A percentile compares a stretch with the other conserved stretches of the same genome.
Evolutionary conservation across 306 rosid species (phyloP).

Genomic region (Vigna hirtella): DNA sequence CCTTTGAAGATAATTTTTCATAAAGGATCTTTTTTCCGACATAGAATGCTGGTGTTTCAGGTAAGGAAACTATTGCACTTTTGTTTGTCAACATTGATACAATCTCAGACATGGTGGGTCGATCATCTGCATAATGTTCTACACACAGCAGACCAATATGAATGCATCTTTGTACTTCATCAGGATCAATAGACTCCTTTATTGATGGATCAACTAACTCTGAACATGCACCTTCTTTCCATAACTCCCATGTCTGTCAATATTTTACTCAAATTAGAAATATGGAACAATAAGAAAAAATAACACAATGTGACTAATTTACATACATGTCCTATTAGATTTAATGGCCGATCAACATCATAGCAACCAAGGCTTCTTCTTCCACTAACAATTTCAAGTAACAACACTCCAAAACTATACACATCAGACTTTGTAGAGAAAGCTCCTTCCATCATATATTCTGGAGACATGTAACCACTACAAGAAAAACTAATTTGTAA

Average conservation of each 20-base stretch:
- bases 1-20: not conserved
- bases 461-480: slow-evolving; percentile 1
- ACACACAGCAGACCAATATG: slow-evolving; percentile 36
- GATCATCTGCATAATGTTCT: slow-evolving; percentile 28
- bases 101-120: slow-evolving; percentile 36
- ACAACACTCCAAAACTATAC: not conserved
- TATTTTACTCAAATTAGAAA: not conserved
- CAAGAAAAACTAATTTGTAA: not conserved
- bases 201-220: slow-evolving; percentile 26
- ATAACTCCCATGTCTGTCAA: slow-evolving; percentile 35
- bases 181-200: not conserved
- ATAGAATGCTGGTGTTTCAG: slow-evolving; percentile 42
- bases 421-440: not conserved
- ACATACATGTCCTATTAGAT: slow-evolving; percentile 45
- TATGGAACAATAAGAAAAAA: not conserved
- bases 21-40: not conserved
- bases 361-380: slow-evolving; percentile 17
- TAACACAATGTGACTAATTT: not conserved
- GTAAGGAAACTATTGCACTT: not conserved
- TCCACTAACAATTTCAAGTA: slow-evolving; percentile 13
- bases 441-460: not conserved
- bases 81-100: slow-evolving; percentile 36
- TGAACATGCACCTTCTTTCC: not conserved
- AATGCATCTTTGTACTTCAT: slow-evolving; percentile 40
- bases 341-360: not conserved